Percentiles rank a stretch among this genome's conserved stretches.
These are phyloP conservation scores for Picocystis salinarum DNA, from an alignment of 139 green algal species.

Conservation along the genomic window DNA sequence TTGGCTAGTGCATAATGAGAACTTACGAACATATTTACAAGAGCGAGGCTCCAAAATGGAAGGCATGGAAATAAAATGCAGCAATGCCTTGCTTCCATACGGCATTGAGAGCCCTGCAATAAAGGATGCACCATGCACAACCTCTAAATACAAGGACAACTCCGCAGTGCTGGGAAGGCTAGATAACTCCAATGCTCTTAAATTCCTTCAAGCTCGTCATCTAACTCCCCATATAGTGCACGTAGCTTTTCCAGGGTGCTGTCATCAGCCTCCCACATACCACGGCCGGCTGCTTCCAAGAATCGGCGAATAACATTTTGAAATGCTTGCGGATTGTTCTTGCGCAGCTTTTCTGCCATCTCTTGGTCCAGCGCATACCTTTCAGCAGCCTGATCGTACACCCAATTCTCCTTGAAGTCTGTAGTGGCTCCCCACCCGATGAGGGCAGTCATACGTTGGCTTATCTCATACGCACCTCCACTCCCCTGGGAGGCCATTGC, in stretches of 20 bases:
- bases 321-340: conserved; percentile 48
- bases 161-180: too few relatives aligned
- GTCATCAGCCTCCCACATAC: conserved; percentile 71
- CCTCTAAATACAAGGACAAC: too few relatives aligned
- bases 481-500: conserved; percentile 76
- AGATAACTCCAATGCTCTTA: too few relatives aligned
- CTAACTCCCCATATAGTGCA: conserved; percentile 63
- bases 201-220: conserved; percentile 84
- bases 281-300: conserved; percentile 76
- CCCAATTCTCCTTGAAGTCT: conserved; percentile 76
- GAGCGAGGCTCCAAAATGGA: too few relatives aligned
- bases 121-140: too few relatives aligned
- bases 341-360: conserved; percentile 54
- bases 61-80: too few relatives aligned
- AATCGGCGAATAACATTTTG: conserved; percentile 49
- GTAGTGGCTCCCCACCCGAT: conserved; percentile 84
- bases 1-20: too few relatives aligned
- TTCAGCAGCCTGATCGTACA: conserved; percentile 65
- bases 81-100: too few relatives aligned
- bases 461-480: conserved; percentile 88
- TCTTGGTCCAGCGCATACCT: conserved; percentile 76
- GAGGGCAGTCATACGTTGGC: conserved; percentile 74
- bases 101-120: too few relatives aligned
- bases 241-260: conserved; percentile 39
- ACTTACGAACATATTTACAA: too few relatives aligned